phyloP scores from a whole-genome alignment of 2,329 filamentous ascomycete species.

The Aureobasidium zeae region DNA sequence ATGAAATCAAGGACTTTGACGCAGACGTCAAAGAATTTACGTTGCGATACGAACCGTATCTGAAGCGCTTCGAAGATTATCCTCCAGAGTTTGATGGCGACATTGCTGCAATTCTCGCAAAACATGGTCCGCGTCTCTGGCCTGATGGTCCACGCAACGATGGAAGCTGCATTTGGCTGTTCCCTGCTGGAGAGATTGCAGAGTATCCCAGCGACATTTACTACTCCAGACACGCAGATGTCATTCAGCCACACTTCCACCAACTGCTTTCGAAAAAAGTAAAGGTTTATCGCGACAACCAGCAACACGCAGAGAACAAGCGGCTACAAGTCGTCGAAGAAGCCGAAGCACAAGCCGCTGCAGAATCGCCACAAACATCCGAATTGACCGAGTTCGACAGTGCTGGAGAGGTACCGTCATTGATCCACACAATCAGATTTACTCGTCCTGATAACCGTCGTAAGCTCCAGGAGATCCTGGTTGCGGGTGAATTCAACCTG shows the following conservation, averaged over 20 bases:
- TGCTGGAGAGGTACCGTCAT: background rate
- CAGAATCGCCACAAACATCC: background rate
- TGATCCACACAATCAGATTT: background rate
- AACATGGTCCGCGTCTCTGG: background rate
- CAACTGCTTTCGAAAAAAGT: background rate
- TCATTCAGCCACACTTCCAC: conserved; percentile 1
- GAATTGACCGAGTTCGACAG: conserved; percentile 7
- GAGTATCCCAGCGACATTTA: conserved; percentile 8
- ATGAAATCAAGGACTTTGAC: conserved; percentile 5
- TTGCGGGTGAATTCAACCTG: background rate
- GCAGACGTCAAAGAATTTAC: conserved; percentile 2
- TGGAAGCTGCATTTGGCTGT: background rate
- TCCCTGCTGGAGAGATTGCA: background rate
- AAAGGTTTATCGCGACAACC: background rate
- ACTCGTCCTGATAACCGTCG: background rate
- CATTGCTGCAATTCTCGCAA: background rate
- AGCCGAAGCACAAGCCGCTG: background rate
- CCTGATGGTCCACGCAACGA: background rate
- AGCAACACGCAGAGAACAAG: conserved; percentile 1
- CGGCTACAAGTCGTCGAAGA: background rate
- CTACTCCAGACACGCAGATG: background rate
- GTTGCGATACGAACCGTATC: background rate
- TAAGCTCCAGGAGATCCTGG: background rate
- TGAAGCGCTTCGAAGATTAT: background rate
- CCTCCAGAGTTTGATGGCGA: background rate